Base-by-base conservation (phyloP, 1,284 basidiomycete species). In the Somion occarium region DNA sequence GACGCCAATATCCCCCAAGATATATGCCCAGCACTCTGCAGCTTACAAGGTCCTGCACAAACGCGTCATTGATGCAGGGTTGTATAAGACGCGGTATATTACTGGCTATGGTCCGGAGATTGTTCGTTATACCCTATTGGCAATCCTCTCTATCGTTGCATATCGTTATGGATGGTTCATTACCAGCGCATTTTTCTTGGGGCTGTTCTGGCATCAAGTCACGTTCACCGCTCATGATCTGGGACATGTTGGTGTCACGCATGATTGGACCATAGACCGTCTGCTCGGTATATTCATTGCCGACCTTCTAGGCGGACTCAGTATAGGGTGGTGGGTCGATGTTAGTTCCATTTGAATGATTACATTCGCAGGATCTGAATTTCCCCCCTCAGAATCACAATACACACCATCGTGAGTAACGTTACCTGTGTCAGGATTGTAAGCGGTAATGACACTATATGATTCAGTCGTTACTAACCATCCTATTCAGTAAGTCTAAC, bases 241-340 rank as follows among this genome's bases (percentile, higher is more conserved):
- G 9, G 97, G 95, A 2, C 96, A 99, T 71, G 84, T 88, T 65
- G 92, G 93, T 46, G 86, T 99, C 54, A 96, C 93, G 0, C 93
- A 96, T 56, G 73, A 88, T 64, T 97, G 93, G 88, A 69, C 75
- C 26, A 70, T 77, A 49, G 96, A 99, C 66, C 82, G 95, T 37
- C 61, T 93, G 45, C 73, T 96, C 48, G 88, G 83, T 19, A 93
- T 90, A 52, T 65, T 87, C n/a, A 76, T 96, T 50, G 89, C 92
- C 1, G 81, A 94, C 68, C 93, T 89, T 62, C 74, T 96, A 48
- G 95, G 96, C 19, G 96, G 96, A 1, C 73, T 99, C 49, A 96
- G 93, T 65, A 79, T 97, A 34, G 90, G 93, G 38, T 99, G 96
- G 97, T 99, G 96, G 96, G 93, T 94, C 52, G 83, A 97, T 68